Conservation (phyloP, 1,284 basidiomycete genomes). For the Ustilago crameri region DNA sequence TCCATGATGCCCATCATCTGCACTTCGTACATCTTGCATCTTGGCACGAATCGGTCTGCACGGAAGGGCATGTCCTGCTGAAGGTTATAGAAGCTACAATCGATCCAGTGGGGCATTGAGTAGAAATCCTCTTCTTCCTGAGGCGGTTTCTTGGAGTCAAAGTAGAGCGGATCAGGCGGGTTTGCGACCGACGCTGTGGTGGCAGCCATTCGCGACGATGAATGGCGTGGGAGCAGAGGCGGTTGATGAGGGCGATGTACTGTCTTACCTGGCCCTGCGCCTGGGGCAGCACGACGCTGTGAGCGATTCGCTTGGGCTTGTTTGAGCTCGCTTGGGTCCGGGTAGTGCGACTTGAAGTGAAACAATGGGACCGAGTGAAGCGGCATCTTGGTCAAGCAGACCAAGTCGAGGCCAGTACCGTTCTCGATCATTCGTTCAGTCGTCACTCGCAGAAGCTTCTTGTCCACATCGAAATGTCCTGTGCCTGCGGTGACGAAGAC, state of each 20-base stretch:
- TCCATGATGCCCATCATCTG: constrained; percentile 68
- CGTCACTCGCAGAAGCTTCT: constrained; percentile 87
- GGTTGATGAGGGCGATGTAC: constrained; percentile 28
- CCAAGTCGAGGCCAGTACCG: constrained; percentile 88
- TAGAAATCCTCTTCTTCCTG: constrained; percentile 56
- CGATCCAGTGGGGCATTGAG: constrained; percentile 67
- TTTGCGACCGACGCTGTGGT: constrained; percentile 11
- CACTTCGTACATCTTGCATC: constrained; percentile 67
- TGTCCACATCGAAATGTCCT: constrained; percentile 91
- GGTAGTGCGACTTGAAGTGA: constrained; percentile 59
- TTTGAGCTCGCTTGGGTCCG: constrained; percentile 40
- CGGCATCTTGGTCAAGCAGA: constrained; percentile 90
- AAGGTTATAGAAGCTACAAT: constrained; percentile 67
- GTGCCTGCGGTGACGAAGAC: constrained; percentile 92
- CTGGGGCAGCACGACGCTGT: constrained; percentile 19
- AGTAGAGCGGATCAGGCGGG: constrained; percentile 61
- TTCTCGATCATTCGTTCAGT: constrained; percentile 96
- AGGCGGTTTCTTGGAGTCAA: constrained; percentile 44
- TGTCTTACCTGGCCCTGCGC: constrained; percentile 35
- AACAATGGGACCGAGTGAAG: constrained; percentile 78
- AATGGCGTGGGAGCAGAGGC: constrained; percentile 28
- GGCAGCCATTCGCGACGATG: constrained; percentile 26
- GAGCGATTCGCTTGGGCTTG: constrained; percentile 19
- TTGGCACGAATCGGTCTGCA: constrained; percentile 64
- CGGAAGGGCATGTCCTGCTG: constrained; percentile 67